phyloP scores from a whole-genome alignment of 2,329 filamentous ascomycete species.

The Aureobasidium sp. region DNA sequence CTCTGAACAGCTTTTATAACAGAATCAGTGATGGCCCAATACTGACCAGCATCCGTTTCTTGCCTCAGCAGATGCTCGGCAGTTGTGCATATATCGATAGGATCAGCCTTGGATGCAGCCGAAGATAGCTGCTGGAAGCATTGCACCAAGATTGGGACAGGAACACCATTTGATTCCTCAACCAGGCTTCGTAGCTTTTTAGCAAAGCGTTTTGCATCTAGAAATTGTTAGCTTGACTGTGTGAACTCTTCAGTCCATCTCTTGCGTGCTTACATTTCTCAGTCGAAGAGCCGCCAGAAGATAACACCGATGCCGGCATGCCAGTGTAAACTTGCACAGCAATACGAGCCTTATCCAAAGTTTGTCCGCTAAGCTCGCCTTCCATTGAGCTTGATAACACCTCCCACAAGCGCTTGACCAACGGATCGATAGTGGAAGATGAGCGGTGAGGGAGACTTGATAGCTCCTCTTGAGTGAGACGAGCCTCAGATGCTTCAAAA shows the following conservation, averaged over 20 bases:
- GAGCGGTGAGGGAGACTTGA: slow-evolving; percentile 12
- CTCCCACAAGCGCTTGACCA: slow-evolving; percentile 6
- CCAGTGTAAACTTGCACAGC: background rate
- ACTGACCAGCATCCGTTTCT: slow-evolving; percentile 3
- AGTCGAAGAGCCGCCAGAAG: slow-evolving; percentile 5
- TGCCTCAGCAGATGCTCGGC: background rate
- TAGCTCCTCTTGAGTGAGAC: background rate
- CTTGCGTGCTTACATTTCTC: background rate
- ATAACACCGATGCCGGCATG: background rate
- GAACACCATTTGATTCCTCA: background rate
- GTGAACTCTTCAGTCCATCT: background rate
- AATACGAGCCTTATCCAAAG: background rate
- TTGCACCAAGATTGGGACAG: background rate
- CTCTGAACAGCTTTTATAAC: background rate
- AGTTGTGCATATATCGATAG: background rate
- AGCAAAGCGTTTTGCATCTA: slow-evolving; percentile 7
- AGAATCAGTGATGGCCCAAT: slow-evolving; percentile 7
- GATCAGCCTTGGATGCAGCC: background rate
- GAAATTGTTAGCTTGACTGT: background rate
- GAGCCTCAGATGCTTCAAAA: background rate
- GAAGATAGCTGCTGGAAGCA: slow-evolving; percentile 12
- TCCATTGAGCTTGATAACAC: slow-evolving; percentile 1
- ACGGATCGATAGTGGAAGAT: background rate
- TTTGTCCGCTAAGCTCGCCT: background rate
- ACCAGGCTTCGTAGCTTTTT: background rate